Conservation (phyloP, 2,329 filamentous ascomycete species). For the Apiospora malaysiana region DNA sequence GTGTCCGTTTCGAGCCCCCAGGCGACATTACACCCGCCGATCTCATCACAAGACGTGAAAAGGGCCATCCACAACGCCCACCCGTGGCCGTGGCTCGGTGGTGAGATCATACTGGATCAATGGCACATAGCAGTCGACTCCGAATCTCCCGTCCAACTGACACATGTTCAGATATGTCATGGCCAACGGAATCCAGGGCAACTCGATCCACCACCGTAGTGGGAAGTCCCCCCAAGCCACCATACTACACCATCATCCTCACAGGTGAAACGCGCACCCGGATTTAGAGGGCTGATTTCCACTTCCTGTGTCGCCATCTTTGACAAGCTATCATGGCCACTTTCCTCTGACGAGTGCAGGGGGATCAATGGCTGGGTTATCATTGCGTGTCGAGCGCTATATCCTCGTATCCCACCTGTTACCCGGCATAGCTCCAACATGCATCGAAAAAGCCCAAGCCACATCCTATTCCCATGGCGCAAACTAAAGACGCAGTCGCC, state of each 20-base stretch:
- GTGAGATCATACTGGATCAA: neutral
- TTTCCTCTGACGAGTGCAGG: conserved; percentile 1
- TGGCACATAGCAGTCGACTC: neutral
- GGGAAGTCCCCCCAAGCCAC: neutral
- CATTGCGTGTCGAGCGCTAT: neutral
- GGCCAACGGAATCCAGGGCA: neutral
- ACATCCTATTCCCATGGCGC: neutral
- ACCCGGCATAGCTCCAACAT: neutral
- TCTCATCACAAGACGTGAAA: neutral
- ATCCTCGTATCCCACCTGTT: neutral
- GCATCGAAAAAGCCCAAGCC: neutral
- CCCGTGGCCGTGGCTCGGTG: neutral
- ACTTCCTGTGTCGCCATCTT: neutral
- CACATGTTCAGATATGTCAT: neutral
- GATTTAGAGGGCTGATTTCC: neutral
- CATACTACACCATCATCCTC: neutral
- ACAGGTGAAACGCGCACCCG: neutral
- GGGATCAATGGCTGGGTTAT: neutral
- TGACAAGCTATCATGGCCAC: neutral
- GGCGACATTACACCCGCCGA: neutral
- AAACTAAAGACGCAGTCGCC: neutral
- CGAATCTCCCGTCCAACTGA: neutral
- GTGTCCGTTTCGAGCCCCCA: neutral
- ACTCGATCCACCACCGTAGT: neutral
- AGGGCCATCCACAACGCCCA: neutral